Evolutionary conservation across 345 rosid species (phyloP).

Genomic region (Corchorus capsularis): DNA sequence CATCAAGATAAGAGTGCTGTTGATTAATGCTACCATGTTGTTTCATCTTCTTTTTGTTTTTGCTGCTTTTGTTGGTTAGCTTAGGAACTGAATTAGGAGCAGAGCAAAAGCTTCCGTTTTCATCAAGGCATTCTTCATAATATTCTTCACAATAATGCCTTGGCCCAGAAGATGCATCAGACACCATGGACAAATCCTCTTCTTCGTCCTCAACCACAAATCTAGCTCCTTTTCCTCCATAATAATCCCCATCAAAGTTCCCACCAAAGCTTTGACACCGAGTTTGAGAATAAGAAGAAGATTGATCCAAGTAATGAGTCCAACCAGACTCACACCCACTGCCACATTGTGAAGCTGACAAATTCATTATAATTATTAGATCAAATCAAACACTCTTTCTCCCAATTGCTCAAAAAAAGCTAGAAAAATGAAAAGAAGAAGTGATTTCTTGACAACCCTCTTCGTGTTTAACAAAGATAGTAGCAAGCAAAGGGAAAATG

Average conservation of each 20-base stretch:
- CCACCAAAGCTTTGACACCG: slow-evolving; percentile 32
- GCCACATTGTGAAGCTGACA: slow-evolving; percentile 55
- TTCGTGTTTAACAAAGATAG: slow-evolving; percentile 5
- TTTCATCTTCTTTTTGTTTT: slow-evolving; percentile 40
- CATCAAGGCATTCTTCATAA: slow-evolving; percentile 37
- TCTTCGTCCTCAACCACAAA: slow-evolving; percentile 44
- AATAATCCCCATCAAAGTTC: slow-evolving; percentile 19
- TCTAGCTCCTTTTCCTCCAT: slow-evolving; percentile 21
- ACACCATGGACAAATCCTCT: slow-evolving; percentile 78
- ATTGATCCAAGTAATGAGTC: slow-evolving; percentile 73
- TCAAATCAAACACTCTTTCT: no score
- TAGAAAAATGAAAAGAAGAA: neutral
- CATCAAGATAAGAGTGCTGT: slow-evolving; percentile 55
- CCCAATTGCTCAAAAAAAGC: slow-evolving; percentile 9
- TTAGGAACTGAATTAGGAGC: slow-evolving; percentile 23
- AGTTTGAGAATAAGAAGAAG: slow-evolving; percentile 40
- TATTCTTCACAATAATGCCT: slow-evolving; percentile 45
- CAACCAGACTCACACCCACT: slow-evolving; percentile 86
- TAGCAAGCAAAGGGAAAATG: neutral
- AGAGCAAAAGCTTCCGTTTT: slow-evolving; percentile 31
- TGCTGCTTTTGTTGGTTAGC: slow-evolving; percentile 33
- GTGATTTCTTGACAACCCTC: slow-evolving; percentile 15
- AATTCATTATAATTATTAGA: slow-evolving; percentile 29
- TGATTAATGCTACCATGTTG: slow-evolving; percentile 30
- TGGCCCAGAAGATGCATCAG: slow-evolving; percentile 91